Evolutionary conservation across 73 alveolate genomes (phyloP).

Genomic region (Paramecium sexaurelia): DNA sequence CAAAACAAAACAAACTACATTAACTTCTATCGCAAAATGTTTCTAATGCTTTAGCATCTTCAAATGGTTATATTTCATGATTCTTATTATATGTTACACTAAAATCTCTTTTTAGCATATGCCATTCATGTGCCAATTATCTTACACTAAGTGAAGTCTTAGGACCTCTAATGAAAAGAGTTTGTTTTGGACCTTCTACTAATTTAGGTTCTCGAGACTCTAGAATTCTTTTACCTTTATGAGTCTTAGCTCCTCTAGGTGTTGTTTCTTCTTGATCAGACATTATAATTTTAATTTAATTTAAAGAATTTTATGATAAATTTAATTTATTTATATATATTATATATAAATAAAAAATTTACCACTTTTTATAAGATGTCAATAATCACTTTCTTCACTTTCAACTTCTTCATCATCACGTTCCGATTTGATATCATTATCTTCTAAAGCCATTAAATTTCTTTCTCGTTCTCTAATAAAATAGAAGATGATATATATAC

Average conservation of each 20-base stretch:
- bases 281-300: slow-evolving; percentile 18
- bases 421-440: slow-evolving; percentile 66
- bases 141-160: slow-evolving; percentile 67
- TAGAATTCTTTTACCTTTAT: slow-evolving; percentile 72
- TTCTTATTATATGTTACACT: slow-evolving; percentile 54
- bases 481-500: background rate
- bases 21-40: slow-evolving; percentile 63
- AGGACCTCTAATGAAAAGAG: slow-evolving; percentile 76
- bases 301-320: background rate
- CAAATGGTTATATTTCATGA: slow-evolving; percentile 76
- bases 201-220: slow-evolving; percentile 74
- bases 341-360: background rate
- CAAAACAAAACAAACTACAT: slow-evolving; percentile 72
- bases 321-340: background rate
- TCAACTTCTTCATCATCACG: slow-evolving; percentile 61
- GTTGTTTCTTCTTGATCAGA: slow-evolving; percentile 52
- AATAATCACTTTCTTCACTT: slow-evolving; percentile 65
- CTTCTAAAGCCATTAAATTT: slow-evolving; percentile 62
- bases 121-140: slow-evolving; percentile 69
- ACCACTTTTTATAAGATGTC: background rate
- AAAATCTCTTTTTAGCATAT: slow-evolving; percentile 66
- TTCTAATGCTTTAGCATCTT: slow-evolving; percentile 70
- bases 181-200: slow-evolving; percentile 72
- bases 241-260: slow-evolving; percentile 71
- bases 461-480: slow-evolving; percentile 60